A percentile compares a stretch with the other conserved stretches of the same genome.
Conservation (phyloP, 129 eudicot species). For the Ambrosia trifida region DNA sequence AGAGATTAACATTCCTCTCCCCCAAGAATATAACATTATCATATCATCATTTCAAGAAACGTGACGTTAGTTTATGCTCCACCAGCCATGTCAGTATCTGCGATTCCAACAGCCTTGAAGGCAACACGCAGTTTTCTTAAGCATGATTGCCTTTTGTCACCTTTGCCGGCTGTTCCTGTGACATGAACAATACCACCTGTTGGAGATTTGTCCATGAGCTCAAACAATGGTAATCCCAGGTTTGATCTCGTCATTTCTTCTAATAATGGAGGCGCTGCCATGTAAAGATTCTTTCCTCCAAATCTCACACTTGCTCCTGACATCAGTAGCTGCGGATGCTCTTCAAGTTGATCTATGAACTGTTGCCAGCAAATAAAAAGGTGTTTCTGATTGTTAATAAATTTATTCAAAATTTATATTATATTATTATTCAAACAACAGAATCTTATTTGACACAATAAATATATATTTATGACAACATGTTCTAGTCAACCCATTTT, state of each 20-base stretch:
- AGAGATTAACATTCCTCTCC: too few species aligned
- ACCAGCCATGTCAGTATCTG: constrained; percentile 81
- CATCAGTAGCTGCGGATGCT: constrained; percentile 64
- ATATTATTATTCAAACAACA: background rate
- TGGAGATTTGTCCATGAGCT: constrained; percentile 60
- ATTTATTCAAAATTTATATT: background rate
- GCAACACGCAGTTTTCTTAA: constrained; percentile 61
- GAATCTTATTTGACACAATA: background rate
- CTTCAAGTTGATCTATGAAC: constrained; percentile 80
- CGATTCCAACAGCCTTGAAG: constrained; percentile 64
- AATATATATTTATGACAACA: background rate
- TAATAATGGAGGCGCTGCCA: constrained; percentile 83
- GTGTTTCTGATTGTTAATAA: background rate
- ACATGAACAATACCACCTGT: constrained; percentile 68
- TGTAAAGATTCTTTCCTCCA: constrained; percentile 72
- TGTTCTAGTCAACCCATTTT: background rate
- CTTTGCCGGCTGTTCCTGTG: constrained; percentile 67
- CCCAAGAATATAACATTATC: too few species aligned
- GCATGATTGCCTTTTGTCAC: constrained; percentile 60
- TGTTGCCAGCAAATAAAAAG: constrained; percentile 32
- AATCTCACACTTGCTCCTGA: constrained; percentile 67
- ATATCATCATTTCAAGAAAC: too few species aligned
- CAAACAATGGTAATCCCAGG: constrained; percentile 58
- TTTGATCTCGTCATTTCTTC: constrained; percentile 89
- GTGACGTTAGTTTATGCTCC: constrained; percentile 43